Evolutionary conservation across 2,329 filamentous ascomycete genomes (phyloP).

Genomic region (Trichoderma afroharzianum): DNA sequence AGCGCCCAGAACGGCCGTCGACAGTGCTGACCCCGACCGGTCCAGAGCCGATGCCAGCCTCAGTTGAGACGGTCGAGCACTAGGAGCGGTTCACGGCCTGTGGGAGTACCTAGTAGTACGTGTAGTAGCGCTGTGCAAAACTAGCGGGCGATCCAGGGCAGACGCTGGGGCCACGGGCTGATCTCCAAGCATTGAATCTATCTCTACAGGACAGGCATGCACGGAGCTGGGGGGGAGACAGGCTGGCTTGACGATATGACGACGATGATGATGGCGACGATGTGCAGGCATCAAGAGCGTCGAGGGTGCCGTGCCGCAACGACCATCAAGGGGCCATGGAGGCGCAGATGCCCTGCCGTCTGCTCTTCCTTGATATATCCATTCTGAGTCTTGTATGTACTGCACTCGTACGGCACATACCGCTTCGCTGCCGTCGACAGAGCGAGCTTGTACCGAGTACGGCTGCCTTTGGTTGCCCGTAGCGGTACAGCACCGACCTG

Average conservation of each 20-base stretch:
- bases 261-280: background rate
- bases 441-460: background rate
- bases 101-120: background rate
- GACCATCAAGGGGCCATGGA: background rate
- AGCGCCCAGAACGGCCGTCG: slow-evolving; percentile 5
- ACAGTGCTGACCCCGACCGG: background rate
- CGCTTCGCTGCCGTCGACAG: background rate
- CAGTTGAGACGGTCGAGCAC: slow-evolving; percentile 1
- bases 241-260: background rate
- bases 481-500: background rate
- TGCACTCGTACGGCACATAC: background rate
- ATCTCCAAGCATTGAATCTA: slow-evolving; percentile 3
- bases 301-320: background rate
- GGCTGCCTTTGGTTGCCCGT: background rate
- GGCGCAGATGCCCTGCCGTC: background rate
- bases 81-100: slow-evolving; percentile 12
- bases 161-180: background rate
- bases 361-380: background rate
- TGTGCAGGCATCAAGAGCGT: background rate
- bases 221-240: background rate
- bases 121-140: slow-evolving; percentile 14
- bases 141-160: slow-evolving; percentile 19
- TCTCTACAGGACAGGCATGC: background rate
- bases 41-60: slow-evolving; percentile 15
- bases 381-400: background rate